Conservation (phyloP, 306 rosid genomes). For the Citrullus amarus region DNA sequence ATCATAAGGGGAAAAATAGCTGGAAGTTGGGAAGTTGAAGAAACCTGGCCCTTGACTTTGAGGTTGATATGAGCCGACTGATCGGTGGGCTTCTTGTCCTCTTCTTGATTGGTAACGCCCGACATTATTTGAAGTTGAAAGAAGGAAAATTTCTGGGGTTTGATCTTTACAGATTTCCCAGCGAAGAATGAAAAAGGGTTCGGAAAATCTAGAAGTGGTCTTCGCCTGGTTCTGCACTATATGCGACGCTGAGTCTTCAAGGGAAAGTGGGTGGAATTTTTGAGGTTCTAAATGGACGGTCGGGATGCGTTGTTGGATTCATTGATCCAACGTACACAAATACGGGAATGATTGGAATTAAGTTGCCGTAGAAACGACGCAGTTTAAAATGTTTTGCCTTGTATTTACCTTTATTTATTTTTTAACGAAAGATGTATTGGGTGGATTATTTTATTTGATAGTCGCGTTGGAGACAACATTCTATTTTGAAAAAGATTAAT, state of each 20-base stretch:
- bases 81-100: conserved; percentile 34
- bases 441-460: too few relatives aligned
- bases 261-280: background rate
- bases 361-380: background rate
- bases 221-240: background rate
- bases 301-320: background rate
- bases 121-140: conserved; percentile 14
- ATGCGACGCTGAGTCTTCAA: background rate
- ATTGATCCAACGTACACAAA: background rate
- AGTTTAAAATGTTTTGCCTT: background rate
- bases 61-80: conserved; percentile 37
- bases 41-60: conserved; percentile 45
- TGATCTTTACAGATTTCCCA: background rate
- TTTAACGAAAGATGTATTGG: background rate
- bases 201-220: background rate
- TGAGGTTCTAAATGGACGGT: background rate
- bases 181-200: background rate
- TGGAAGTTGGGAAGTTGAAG: background rate
- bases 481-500: too few relatives aligned
- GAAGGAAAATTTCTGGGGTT: background rate
- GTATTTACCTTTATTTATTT: background rate
- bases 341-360: background rate
- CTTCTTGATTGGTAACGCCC: conserved; percentile 34
- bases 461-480: background rate
- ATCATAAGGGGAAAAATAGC: background rate